phyloP scores from a whole-genome alignment of 306 rosid species.

The Dalbergia oliveri region DNA sequence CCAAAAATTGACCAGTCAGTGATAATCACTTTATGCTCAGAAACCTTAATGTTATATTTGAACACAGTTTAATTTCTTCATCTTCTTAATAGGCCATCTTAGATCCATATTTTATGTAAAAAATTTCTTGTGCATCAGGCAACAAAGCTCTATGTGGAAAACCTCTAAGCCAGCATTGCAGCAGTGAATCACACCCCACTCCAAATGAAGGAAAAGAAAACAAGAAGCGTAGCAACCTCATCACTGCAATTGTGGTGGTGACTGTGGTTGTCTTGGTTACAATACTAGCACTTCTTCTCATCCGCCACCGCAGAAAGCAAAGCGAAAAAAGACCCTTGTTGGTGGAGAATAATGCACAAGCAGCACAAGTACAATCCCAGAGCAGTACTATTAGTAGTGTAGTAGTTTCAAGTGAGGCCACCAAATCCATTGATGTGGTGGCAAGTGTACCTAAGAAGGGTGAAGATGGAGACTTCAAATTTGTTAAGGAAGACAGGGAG shows the following conservation, averaged over 20 bases:
- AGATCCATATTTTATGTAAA: conserved; percentile 9
- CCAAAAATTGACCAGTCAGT: not conserved
- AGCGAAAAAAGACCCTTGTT: not conserved
- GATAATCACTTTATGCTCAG: not conserved
- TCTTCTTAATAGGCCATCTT: not conserved
- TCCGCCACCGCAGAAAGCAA: conserved; percentile 37
- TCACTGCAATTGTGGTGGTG: conserved; percentile 45
- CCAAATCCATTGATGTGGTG: conserved; percentile 36
- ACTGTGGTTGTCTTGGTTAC: conserved; percentile 44
- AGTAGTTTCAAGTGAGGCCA: conserved; percentile 31
- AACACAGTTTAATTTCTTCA: not conserved
- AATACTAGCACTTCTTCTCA: conserved; percentile 41
- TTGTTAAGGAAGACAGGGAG: conserved; percentile 54
- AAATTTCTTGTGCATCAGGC: conserved; percentile 57
- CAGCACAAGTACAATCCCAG: not conserved
- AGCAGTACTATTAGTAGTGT: not conserved
- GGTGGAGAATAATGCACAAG: not conserved
- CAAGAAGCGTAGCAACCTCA: conserved; percentile 37
- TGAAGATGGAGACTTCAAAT: conserved; percentile 55
- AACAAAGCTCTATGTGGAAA: conserved; percentile 73
- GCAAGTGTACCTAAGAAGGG: conserved; percentile 34
- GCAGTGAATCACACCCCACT: not conserved
- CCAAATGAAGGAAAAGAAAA: not conserved
- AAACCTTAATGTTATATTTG: not conserved
- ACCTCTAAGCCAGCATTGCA: conserved; percentile 64